Base-by-base conservation (phyloP, 2,329 filamentous ascomycete genomes). In the Talaromyces verruculosus region DNA sequence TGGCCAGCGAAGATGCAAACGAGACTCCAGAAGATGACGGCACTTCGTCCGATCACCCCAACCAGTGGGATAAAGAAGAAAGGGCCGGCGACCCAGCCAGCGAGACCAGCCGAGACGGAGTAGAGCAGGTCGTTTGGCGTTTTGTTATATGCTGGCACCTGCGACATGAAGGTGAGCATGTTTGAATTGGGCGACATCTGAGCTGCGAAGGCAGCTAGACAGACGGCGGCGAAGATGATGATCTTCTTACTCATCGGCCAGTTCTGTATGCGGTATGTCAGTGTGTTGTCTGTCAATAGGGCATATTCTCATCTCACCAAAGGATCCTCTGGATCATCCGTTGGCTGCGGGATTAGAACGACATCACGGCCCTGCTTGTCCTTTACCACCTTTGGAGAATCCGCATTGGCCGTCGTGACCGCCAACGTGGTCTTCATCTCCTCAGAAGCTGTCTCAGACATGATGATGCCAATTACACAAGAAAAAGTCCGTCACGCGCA, bases 21-120 rank as follows among this genome's bases (percentile, higher is more conserved):
- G 30, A 72, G 47, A 41, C 63, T 68, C 70, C 70, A 74, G 35
- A 74, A 69, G 17, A 73, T 68, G 30, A 68, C 35, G 1, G 69
- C 64, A 30, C 65, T 65, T 3, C 65, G 68, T 7, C 72, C 71
- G 61, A 73, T 37, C 8, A 67, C 47, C 13, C 59, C 47, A 11
- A 67, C 59, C 4, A 72, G 37, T 5, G 71, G 70, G 28, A 65
- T 63, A 25, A 71, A 68, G n/a, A 72, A 11, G 53, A 72, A 67
- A 5, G 71, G 71, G 0, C 72, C 72, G 6, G 65, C 65, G 5
- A 68, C 66, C 47, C 67, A 65, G 4, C 71, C 72, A 30, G 69
- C 69, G 17, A 69, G 60, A 5, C 68, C 63, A 19, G 68, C 68
- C 5, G 70, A 63, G 2, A 70, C 58, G 61, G 67, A 61, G 61